These are phyloP conservation scores for Micractinium sp. DNA, from an alignment of 139 green algal genomes.

Conservation along the genomic window DNA sequence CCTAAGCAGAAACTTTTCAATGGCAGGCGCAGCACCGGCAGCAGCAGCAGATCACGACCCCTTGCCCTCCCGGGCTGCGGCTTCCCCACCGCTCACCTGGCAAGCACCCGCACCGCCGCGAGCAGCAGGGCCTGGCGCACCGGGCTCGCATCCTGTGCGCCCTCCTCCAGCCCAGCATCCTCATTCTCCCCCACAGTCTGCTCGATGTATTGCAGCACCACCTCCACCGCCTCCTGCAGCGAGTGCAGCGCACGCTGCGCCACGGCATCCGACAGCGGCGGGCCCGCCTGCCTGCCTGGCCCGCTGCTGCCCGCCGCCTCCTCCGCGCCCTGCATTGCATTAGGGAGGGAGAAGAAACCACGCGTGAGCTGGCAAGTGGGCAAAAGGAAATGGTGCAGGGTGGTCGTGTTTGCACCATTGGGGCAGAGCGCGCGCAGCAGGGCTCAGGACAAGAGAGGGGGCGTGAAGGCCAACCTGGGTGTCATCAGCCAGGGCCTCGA, in stretches of 20 bases:
- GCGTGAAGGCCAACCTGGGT: constrained; percentile 32
- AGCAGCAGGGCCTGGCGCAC: constrained; percentile 10
- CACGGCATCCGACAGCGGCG: background rate
- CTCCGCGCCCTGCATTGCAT: background rate
- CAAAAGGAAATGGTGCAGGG: background rate
- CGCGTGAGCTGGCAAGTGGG: background rate
- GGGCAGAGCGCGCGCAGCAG: background rate
- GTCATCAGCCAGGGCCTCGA: constrained; percentile 61
- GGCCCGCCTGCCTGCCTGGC: background rate
- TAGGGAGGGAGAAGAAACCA: background rate
- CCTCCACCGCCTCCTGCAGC: constrained; percentile 44
- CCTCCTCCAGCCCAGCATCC: background rate
- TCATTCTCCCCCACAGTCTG: constrained; percentile 33
- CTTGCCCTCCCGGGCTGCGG: background rate
- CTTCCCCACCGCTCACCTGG: background rate
- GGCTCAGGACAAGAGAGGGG: no score
- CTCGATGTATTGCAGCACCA: constrained; percentile 67
- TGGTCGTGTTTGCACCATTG: background rate
- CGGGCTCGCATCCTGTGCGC: background rate
- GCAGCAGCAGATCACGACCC: background rate
- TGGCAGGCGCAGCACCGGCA: background rate
- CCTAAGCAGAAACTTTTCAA: background rate
- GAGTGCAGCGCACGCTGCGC: constrained; percentile 20
- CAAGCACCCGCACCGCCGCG: constrained; percentile 2
- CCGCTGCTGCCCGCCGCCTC: background rate